Evolutionary conservation across 1,284 basidiomycete genomes (phyloP), one percentile per base, ranked within the genome.

Genomic region (Irpex sp.): DNA sequence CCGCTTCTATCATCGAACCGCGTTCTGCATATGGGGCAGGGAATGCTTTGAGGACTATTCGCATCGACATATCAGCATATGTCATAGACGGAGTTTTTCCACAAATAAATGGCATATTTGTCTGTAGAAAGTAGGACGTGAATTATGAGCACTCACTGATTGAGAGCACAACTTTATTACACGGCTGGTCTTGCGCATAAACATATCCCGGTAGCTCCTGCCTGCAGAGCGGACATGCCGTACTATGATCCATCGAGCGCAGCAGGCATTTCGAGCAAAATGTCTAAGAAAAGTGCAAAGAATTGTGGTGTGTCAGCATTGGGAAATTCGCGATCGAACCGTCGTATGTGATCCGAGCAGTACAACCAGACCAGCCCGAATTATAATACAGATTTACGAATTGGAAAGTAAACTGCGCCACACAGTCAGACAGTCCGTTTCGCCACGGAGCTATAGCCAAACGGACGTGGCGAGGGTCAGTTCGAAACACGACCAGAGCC

Each of bases 211-310:
- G 92, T 37, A 96, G 80, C 47, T 81, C 79, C 63, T 89, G 80
- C 59, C 95, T 83, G 74, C 95, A 98, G 8, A 97, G 78, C 1
- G 96, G 96, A 73, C 95, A 98, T 16, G 83, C 76, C 53, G 79
- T 74, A 64, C 82, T 88, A 74, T 98, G 93, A 73, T 98, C 95
- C 63, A 96, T 82, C 7, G 93, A 90, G 55, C 95, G 87, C 61
- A 93, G 87, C 28, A 98, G 83, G 75, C 95, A 98, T 67, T 85
- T 86, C 10, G 84, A 81, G 73, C 96, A 98, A 74, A 96, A 98
- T 0, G 95, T 96, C 90, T 94, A 71, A 3, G 37, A 28, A 51
- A 19, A 23, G 23, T 23, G 23, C 23, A 23, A 23, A 23, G 23
- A 23, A 23, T 23, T 23, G 23, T 23, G 23, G 23, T 23, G 23